Base-by-base conservation (phyloP, 352 stramenopile species). In the Phytophthora colocasiae region DNA sequence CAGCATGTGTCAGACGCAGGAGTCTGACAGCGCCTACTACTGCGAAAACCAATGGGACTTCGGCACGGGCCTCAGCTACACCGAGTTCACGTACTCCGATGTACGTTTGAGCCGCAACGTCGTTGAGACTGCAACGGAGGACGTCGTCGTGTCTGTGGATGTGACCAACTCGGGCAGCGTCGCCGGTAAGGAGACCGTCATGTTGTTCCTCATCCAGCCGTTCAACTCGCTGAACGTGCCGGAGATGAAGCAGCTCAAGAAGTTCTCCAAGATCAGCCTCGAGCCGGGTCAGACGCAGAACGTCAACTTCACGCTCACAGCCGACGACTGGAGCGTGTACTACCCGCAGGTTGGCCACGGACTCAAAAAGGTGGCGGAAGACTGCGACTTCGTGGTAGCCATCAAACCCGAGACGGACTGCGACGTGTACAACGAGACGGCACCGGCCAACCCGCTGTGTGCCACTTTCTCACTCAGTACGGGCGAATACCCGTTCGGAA, bases 41-140 rank as follows among this genome's bases (percentile, higher is more conserved):
- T 75, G 66, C 52, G 58, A 63, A 26, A 83, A 84, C 15, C 76
- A 93, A 54, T 96, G 85, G 82, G 65, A 77, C n/a, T 95, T 95
- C 77, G 86, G 89, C n/a, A 63, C 81, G 45, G 88, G 88, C 38
- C 63, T 93, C n/a, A 91, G 80, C 55, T 93, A 91, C 66, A 80
- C 83, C 5, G 58, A 63, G 17, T 96, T 95, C 60, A 58, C 66
- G 12, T 94, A 92, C 68, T 64, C 62, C 9, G 51, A 76, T 6
- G 40, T 89, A 26, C 26, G 7, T 24, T 26, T 90, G 12, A 85
- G 65, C 58, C 71, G 75, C 12, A 77, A 27, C 27, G 53, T 38
- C 39, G 51, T 71, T 8, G 57, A n/a, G 31, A 41, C 38, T 10
- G 46, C 38, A 0, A 27, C 29, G 6, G 71, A 64, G 6, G n/a